Conservation (phyloP, 495 filamentous ascomycete species). For the Hypoxylon trugodes region DNA sequence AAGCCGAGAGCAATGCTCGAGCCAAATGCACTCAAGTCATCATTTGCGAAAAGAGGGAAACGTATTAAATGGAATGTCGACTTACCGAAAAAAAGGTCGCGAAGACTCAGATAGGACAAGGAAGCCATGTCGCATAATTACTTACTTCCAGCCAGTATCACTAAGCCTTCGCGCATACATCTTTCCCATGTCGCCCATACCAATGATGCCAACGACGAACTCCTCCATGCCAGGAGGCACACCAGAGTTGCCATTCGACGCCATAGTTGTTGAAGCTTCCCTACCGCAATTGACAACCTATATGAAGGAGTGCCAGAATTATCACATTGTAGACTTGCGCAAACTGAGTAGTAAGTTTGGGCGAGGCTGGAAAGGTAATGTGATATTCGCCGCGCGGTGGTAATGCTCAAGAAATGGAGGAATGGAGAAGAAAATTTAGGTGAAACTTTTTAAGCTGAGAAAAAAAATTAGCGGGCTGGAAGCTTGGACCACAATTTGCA, state of each 20-base stretch:
- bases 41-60: constrained; percentile 59
- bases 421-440: constrained; percentile 23
- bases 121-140: constrained; percentile 24
- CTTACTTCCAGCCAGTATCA: constrained; percentile 93
- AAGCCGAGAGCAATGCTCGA: constrained; percentile 80
- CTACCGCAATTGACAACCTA: constrained; percentile 20
- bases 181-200: constrained; percentile 99
- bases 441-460: constrained; percentile 14
- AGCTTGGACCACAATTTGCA: constrained; percentile 3
- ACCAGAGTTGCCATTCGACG: constrained; percentile 15
- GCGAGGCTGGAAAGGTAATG: constrained; percentile 5
- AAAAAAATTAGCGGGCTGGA: constrained; percentile 29
- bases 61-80: constrained; percentile 30
- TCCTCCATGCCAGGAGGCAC: constrained; percentile 60
- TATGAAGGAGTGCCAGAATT: background rate
- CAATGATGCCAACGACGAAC: constrained; percentile 88
- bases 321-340: constrained; percentile 28
- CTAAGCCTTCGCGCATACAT: constrained; percentile 94
- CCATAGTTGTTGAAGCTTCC: constrained; percentile 27
- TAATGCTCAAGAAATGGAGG: background rate
- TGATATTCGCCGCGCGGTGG: background rate
- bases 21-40: constrained; percentile 99
- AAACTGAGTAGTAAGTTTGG: background rate
- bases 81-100: constrained; percentile 35
- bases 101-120: constrained; percentile 29